Conservation (phyloP, 371 early-diverging fungal genomes). For the Mortierella sp. region DNA sequence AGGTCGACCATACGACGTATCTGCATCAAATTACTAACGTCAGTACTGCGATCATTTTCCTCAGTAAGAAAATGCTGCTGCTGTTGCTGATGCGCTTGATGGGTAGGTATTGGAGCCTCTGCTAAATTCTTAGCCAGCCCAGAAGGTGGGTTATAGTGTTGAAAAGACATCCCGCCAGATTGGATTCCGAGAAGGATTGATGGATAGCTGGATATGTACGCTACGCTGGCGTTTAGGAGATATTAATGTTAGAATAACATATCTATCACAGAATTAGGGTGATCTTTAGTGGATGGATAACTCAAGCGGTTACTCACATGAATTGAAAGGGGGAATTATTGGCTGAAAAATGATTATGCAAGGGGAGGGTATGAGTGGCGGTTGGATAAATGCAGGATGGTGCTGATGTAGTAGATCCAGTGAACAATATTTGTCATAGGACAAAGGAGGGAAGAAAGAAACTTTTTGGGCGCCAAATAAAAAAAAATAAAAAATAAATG, state of each 20-base stretch:
- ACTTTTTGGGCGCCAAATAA: background rate
- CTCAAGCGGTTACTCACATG: too few relatives aligned
- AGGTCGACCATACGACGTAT: constrained; percentile 17
- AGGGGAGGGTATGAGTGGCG: too few relatives aligned
- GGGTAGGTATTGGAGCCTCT: constrained; percentile 1
- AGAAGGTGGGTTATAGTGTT: background rate
- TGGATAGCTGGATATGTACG: background rate
- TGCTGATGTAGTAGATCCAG: too few relatives aligned
- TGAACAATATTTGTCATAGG: background rate
- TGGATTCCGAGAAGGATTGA: background rate
- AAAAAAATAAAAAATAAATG: background rate
- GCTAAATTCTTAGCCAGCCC: background rate
- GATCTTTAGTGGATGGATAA: too few relatives aligned
- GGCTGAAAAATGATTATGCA: too few relatives aligned
- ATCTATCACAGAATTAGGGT: too few relatives aligned
- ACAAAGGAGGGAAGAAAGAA: background rate
- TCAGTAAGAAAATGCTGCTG: background rate
- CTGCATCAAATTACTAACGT: background rate
- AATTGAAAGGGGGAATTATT: too few relatives aligned
- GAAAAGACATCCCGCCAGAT: constrained; percentile 7
- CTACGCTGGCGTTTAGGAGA: background rate
- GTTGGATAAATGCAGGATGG: too few relatives aligned
- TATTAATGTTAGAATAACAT: background rate
- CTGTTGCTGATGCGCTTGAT: constrained; percentile 3
- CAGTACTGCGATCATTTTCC: background rate